Conservation (phyloP, 1,284 basidiomycete species). For the Austropuccinia psidii region DNA sequence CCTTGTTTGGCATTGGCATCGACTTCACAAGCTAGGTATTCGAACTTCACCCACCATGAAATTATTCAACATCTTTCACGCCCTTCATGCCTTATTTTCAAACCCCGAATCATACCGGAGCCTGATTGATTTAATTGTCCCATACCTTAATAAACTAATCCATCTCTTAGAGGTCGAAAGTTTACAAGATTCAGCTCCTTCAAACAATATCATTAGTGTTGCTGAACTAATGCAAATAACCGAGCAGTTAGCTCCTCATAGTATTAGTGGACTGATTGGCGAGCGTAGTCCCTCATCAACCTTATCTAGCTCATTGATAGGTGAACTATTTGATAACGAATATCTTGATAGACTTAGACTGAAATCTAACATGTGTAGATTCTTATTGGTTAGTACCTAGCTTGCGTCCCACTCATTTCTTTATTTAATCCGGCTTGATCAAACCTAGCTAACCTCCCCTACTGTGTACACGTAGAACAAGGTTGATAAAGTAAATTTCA, state of each 20-base stretch:
- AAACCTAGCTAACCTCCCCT: too few species aligned
- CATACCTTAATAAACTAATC: neutral
- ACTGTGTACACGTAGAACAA: neutral
- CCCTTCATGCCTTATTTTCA: neutral
- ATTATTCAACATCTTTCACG: neutral
- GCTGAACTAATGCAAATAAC: too few species aligned
- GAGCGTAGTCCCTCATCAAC: too few species aligned
- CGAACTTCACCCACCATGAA: neutral
- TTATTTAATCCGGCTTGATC: neutral
- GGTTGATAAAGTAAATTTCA: neutral
- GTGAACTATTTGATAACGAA: neutral
- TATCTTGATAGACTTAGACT: neutral
- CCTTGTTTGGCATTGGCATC: neutral
- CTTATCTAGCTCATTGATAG: neutral
- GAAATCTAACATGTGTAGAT: neutral
- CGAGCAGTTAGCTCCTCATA: neutral
- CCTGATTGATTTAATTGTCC: neutral
- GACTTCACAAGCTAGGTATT: neutral
- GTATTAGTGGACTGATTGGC: too few species aligned
- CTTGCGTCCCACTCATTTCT: neutral
- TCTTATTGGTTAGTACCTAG: neutral
- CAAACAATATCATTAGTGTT: too few species aligned
- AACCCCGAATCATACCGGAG: neutral
- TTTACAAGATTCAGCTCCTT: neutral
- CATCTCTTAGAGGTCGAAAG: neutral